Percentiles rank a stretch among this genome's conserved stretches.
These are phyloP conservation scores for Leishmania gerbilli DNA, from an alignment of 208 protist species.

Conservation along the genomic window DNA sequence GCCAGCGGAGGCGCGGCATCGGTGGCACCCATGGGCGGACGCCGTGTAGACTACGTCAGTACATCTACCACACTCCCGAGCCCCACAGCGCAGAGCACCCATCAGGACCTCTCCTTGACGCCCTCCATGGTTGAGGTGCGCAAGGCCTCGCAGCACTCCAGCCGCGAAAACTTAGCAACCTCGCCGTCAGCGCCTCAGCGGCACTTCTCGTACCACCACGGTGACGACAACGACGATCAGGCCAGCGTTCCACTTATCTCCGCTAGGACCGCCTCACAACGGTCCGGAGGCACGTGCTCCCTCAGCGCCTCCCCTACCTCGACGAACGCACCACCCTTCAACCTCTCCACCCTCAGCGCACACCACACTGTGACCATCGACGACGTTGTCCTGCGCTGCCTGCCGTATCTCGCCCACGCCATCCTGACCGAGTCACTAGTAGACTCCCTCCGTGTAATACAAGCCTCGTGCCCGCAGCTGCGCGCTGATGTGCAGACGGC, in stretches of 20 bases:
- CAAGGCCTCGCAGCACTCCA: background rate
- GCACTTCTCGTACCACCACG: background rate
- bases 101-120: background rate
- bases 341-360: constrained; percentile 9
- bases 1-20: constrained; percentile 6
- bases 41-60: background rate
- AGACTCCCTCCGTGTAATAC: constrained; percentile 51
- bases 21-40: background rate
- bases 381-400: constrained; percentile 69
- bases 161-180: constrained; percentile 2
- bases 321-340: constrained; percentile 22
- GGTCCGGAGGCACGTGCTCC: constrained; percentile 6
- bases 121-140: background rate
- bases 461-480: constrained; percentile 52
- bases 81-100: background rate
- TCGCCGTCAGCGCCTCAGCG: background rate
- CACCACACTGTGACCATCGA: constrained; percentile 44
- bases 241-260: background rate
- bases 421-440: constrained; percentile 71
- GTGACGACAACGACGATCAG: background rate
- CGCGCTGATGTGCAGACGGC: constrained; percentile 52
- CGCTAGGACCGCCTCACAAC: constrained; percentile 1
- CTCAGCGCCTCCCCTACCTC: constrained; percentile 11
- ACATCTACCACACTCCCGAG: constrained; percentile 1
- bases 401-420: constrained; percentile 66